Base-by-base conservation (phyloP, 2,329 filamentous ascomycete species). In the Didymella keratinophila region DNA sequence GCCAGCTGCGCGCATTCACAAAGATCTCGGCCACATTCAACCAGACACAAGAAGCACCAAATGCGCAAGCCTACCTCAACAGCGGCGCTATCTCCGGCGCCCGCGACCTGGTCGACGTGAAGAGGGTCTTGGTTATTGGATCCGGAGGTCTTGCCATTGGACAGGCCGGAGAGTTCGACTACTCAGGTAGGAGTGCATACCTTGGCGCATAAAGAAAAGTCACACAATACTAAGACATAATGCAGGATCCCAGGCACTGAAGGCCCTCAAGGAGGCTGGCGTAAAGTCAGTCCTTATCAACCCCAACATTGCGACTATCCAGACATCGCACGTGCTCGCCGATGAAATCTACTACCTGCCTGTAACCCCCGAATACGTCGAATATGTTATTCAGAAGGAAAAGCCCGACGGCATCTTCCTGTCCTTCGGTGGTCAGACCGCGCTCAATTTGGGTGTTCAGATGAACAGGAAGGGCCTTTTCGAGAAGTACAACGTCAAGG, bases 321-420 rank as follows among this genome's bases (percentile, higher is more conserved):
- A 98, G 82, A 98, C 94, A 70, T 93, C 96, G 78, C 94, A 98
- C 84, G 89, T 90, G 73, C 90, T 98, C 76, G 93, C 93, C 74
- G 94, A 98, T 76, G 93, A 98, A 82, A 91, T 98, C 73, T 98
- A 98, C 85, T 98, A 97, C 80, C 89, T 98, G 36, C 95, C 95
- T 56, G 93, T 99, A 71, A 99, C 95, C 18, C 91, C 94, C 65
- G 94, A 98, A 85, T 99, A 98, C 81, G 93, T 97, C 75, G 90
- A 90, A 73, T 94, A 98, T 79, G 94, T 99, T 62, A 98, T 99
- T 77, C 93, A 98, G 83, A 89, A 91, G 74, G 95, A 98, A 81
- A 87, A 89, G 76, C 95, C 95, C 41, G 95, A 99, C 82, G 95
- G 94, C 72, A 96, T 99, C 78, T 95, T 98, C 82, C 86, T 98